Base-by-base conservation (phyloP, 2,329 filamentous ascomycete genomes). In the Talaromyces sp. region DNA sequence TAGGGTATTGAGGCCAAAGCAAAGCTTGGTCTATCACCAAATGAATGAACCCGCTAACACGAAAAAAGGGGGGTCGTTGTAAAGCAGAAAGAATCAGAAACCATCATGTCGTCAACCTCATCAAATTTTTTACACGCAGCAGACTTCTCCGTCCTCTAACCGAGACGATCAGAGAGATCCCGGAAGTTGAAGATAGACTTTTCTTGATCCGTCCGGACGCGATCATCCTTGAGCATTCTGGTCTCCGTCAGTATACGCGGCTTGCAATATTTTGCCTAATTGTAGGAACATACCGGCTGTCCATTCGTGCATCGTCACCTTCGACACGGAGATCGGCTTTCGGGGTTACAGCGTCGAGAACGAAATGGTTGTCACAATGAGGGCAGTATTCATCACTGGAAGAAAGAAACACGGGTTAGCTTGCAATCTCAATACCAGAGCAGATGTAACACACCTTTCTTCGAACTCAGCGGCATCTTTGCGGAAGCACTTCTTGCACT, bases 351-450 rank as follows among this genome's bases (percentile, higher is more conserved):
- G 94, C 95, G 4, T 97, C 92, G 59, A 99, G 81, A 35, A 99
- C 89, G 70, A 92, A 99, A 76, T 99, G 95, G 77, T 99, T 99
- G 72, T 99, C 94, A 80, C 94, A 99, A 78, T 97, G 90, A 19
- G 94, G 95, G 80, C 94, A 99, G 81, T 96, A 99, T 74, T 99
- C 95, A 77, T 99, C 94, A 71, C 90, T 84, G 44, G 24, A 48
- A 35, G 33, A 35, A 13, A 30, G 10, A n/a, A 29, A 14, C 33
- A 24, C 6, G 42, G 29, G 19, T 57, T 42, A 58, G 49, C 27
- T 17, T 30, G 29, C 35, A 41, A 22, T 19, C 39, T 17, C 17
- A 40, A 41, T 16, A 14, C 24, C 13, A 27, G 24, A 22, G 16
- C 16, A 22, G 45, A 24, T 32, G 42, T 29, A 40, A 42, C 61